Evolutionary conservation across 2,329 filamentous ascomycete species (phyloP).

Genomic region (Aspergillus sp.): DNA sequence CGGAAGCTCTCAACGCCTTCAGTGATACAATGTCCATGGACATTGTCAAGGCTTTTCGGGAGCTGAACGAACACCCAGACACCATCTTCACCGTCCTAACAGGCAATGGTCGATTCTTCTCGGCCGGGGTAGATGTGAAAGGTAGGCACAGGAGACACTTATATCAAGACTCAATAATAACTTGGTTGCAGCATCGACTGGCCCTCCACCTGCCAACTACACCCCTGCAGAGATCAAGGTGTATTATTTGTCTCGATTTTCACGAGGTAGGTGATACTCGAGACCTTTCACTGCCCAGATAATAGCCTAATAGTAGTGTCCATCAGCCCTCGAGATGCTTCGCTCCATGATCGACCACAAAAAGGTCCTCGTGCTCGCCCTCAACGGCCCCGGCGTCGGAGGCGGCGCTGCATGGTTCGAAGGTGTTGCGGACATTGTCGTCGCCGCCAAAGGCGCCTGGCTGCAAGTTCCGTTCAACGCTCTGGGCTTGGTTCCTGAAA

Average conservation of each 20-base stretch:
- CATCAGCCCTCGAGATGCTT: constrained; percentile 27
- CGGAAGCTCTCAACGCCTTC: neutral
- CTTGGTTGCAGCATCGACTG: neutral
- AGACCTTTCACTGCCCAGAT: neutral
- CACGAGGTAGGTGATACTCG: neutral
- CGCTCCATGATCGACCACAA: constrained; percentile 50
- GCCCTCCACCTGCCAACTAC: neutral
- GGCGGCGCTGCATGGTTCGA: constrained; percentile 53
- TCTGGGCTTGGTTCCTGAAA: constrained; percentile 50
- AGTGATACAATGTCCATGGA: neutral
- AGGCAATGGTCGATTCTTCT: constrained; percentile 10
- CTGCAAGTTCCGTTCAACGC: constrained; percentile 51
- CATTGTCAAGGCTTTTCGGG: constrained; percentile 6
- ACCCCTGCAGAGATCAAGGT: neutral
- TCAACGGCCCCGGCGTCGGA: constrained; percentile 53
- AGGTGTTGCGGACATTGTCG: constrained; percentile 50
- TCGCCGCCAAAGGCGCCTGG: constrained; percentile 45
- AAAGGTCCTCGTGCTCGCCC: constrained; percentile 52
- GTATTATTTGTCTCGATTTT: neutral
- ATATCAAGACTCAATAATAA: neutral
- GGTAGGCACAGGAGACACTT: neutral
- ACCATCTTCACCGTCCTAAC: constrained; percentile 9
- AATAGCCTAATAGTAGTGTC: neutral
- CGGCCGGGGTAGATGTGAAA: constrained; percentile 6
- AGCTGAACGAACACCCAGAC: constrained; percentile 1